Conservation (phyloP, 2,329 filamentous ascomycete genomes). For the Monosporascus sp. region DNA sequence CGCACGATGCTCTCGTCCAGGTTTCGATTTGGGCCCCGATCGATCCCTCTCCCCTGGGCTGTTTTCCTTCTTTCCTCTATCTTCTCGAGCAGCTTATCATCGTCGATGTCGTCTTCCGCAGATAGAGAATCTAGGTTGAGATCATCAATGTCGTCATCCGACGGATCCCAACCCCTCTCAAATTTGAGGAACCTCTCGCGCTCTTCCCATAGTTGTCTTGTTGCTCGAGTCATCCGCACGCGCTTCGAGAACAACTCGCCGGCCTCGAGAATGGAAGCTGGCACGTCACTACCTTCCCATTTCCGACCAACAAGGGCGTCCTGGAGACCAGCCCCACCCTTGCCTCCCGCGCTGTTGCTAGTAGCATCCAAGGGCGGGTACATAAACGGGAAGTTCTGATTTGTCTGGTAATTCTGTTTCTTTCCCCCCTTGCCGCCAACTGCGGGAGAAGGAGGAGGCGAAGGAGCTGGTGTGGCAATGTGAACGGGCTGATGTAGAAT, state of each 20-base stretch:
- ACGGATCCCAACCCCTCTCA: slow-evolving; percentile 78
- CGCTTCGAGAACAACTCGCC: slow-evolving; percentile 86
- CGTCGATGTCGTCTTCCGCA: slow-evolving; percentile 27
- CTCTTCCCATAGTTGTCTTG: slow-evolving; percentile 92
- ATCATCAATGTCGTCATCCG: slow-evolving; percentile 39
- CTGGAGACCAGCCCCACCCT: slow-evolving; percentile 76
- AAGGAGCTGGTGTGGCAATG: slow-evolving; percentile 96
- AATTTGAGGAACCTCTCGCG: slow-evolving; percentile 87
- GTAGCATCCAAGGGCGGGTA: slow-evolving; percentile 88
- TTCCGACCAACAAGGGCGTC: slow-evolving; percentile 74
- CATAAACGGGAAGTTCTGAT: slow-evolving; percentile 97
- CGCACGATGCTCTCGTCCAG: slow-evolving; percentile 53
- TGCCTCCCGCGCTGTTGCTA: slow-evolving; percentile 87
- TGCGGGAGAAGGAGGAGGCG: slow-evolving; percentile 83
- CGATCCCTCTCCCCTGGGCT: slow-evolving; percentile 34
- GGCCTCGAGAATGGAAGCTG: slow-evolving; percentile 90
- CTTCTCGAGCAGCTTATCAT: slow-evolving; percentile 32
- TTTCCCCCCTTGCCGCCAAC: slow-evolving; percentile 90
- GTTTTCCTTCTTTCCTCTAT: slow-evolving; percentile 40
- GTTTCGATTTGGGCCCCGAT: slow-evolving; percentile 46
- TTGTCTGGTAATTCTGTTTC: slow-evolving; percentile 99
- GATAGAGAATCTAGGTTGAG: slow-evolving; percentile 30
- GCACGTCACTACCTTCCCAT: slow-evolving; percentile 93
- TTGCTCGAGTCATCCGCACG: slow-evolving; percentile 86
- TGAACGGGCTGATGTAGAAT: slow-evolving; percentile 96